These are phyloP conservation scores for Cantharellus anzutake DNA, from an alignment of 768 basidiomycete genomes.

Conservation along the genomic window DNA sequence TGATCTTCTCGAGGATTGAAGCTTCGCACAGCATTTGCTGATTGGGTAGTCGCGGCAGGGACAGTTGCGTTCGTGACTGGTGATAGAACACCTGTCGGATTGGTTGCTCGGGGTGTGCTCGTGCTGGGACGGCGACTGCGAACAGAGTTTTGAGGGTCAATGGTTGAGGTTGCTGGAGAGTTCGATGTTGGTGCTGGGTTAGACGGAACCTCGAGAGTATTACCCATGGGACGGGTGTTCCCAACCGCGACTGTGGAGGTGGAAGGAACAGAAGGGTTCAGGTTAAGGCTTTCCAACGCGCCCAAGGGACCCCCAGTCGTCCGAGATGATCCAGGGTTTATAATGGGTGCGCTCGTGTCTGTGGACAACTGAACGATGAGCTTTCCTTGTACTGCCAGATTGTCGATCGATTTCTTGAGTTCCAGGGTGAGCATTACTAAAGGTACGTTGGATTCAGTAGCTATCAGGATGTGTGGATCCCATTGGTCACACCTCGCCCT, in stretches of 20 bases:
- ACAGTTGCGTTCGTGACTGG: conserved; percentile 35
- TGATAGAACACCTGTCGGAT: conserved; percentile 28
- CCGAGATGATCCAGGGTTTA: conserved; percentile 66
- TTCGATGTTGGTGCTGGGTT: not conserved
- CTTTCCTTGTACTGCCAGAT: conserved; percentile 93
- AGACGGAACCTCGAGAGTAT: conserved; percentile 10
- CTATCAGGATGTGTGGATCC: not conserved
- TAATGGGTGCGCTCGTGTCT: conserved; percentile 66
- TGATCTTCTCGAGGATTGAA: conserved; percentile 95
- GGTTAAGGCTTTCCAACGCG: conserved; percentile 11
- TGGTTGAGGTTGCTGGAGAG: not conserved
- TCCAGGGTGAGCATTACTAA: conserved; percentile 93
- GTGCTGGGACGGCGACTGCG: not conserved
- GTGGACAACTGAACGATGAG: conserved; percentile 93
- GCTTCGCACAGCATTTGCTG: conserved; percentile 35
- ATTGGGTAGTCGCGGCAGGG: not conserved
- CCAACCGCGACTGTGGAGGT: conserved; percentile 23
- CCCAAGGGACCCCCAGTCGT: conserved; percentile 24
- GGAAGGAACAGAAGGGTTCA: conserved; percentile 23
- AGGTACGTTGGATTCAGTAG: not conserved
- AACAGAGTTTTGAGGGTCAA: not conserved
- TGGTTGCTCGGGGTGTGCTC: not conserved
- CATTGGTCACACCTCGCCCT: conserved; percentile 57
- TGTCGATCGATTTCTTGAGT: conserved; percentile 97
- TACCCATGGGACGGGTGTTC: conserved; percentile 15